Percentiles rank a stretch among this genome's conserved stretches.
phyloP scores from a whole-genome alignment of 2,329 filamentous ascomycete species.

The Periconia digitata region DNA sequence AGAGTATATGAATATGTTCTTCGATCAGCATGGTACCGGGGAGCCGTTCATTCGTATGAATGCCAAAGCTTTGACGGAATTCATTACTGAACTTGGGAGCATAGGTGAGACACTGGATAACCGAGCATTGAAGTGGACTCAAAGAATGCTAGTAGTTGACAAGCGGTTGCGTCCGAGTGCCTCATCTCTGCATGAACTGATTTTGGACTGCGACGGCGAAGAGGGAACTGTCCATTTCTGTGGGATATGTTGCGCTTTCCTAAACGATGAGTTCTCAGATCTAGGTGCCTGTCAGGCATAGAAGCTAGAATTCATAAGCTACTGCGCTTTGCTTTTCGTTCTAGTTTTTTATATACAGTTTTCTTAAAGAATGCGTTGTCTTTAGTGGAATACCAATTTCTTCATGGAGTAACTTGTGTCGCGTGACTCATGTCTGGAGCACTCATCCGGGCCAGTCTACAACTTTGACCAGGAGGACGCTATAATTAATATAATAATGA shows the following conservation, averaged over 20 bases:
- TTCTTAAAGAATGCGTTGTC: too few relatives aligned
- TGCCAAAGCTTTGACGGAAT: not conserved
- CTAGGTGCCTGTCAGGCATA: too few relatives aligned
- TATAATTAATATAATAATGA: too few relatives aligned
- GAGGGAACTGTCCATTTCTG: not conserved
- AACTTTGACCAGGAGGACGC: too few relatives aligned
- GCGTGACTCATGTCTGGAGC: too few relatives aligned
- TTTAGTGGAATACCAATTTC: too few relatives aligned
- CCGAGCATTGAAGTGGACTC: slow-evolving; percentile 5
- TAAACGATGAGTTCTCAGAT: not conserved
- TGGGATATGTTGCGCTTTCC: slow-evolving; percentile 1
- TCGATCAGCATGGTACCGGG: not conserved
- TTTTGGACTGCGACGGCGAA: slow-evolving; percentile 2
- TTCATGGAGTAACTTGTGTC: too few relatives aligned
- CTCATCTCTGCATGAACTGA: slow-evolving; percentile 7
- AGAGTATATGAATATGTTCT: not conserved
- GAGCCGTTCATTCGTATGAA: not conserved
- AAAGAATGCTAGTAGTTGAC: slow-evolving; percentile 8
- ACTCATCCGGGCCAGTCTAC: too few relatives aligned
- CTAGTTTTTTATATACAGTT: too few relatives aligned
- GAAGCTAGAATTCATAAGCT: too few relatives aligned
- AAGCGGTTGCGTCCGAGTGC: slow-evolving; percentile 9
- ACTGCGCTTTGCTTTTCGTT: too few relatives aligned
- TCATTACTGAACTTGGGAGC: slow-evolving; percentile 4
- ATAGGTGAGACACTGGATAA: slow-evolving; percentile 7